Base-by-base conservation (phyloP, 2,329 filamentous ascomycete species). In the Capronia epimyces region DNA sequence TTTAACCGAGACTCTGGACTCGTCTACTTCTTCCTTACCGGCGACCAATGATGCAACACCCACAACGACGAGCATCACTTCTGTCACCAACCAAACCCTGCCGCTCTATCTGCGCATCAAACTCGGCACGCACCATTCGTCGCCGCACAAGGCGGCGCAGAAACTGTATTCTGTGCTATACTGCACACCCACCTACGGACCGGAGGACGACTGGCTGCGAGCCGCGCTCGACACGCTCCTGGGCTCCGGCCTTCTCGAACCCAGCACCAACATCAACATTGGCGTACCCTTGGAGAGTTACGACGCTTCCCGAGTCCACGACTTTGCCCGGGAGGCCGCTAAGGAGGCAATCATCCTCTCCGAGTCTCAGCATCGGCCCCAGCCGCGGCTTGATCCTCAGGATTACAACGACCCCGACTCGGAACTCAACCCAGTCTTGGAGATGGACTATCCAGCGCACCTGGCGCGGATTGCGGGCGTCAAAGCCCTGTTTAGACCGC, bases 191-290 rank as follows among this genome's bases (percentile, higher is more conserved):
- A 57, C 55, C 5, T 57, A 57, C 34, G 55, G 55, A 5, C 46
- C 52, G 2, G 51, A 50, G 18, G 52, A 55, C 25, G 55, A 57
- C 43, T 57, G 55, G 55, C 52, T 57, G 4, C 55, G 52, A 15
- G 48, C 51, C n/a, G 49, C 52, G 6, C 43, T 57, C 6, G 45
- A 50, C 22, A 48, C 45, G 43, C 41, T 52, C 16, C 32, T 48
- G 22, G 32, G 25, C 12, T 16, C 45, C 2, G 31, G 44, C 15
- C 49, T 56, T 25, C 46, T 57, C 15, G 52, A 52, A 34, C 39
- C 46, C 45, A 4, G 13, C 29, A 18, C 15, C 34, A 37, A 20
- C 34, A 37, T 5, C 34, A 37, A 37, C 16, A 18, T 37, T 9
- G 18, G 5, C 6, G 34, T 37, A 1, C 34, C 34, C 6, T 5